Base-by-base conservation (phyloP, 2,329 filamentous ascomycete species). In the Fusarium scirpi region DNA sequence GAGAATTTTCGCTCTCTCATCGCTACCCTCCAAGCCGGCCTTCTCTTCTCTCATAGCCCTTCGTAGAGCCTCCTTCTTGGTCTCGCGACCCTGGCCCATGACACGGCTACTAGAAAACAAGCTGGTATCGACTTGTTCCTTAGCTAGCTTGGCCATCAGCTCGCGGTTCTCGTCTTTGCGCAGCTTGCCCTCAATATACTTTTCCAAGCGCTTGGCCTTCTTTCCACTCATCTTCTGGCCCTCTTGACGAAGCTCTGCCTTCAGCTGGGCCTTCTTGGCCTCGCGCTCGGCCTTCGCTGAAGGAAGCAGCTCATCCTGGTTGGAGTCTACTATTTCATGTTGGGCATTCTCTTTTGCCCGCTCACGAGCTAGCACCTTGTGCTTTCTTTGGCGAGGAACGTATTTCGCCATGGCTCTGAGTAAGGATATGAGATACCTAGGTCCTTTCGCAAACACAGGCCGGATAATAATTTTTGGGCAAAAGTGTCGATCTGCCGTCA, bases 141-240 rank as follows among this genome's bases (percentile, higher is more conserved):
- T 86, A 20, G 93, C 92, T 27, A 99, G 86, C 78, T 96, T 94
- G 77, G 92, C 92, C 74, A 98, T 85, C 30, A 99, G 84, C 60
- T 90, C 92, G 29, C 93, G 85, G 76, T 93, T 97, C 80, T 98
- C 95, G 77, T 99, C 96, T 80, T 97, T 98, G 80, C 91, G 92
- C 47, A 99, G 84, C 85, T 99, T 99, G 62, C 88, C 96, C 76
- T 98, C 94, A 70, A 91, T 90, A 77, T 91, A 91, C 76, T 91
- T 91, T 68, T 91, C 89, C 41, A 91, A 77, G 3, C 89, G 85
- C 80, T 91, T 91, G 8, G 89, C 87, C 78, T 91, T 91, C 76
- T 91, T 90, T 64, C 87, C 83, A 75, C 84, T 90, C 77, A 90
- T 83, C 74, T 90, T 89, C 46, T 78, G 74, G 2, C 84, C 85